Base-by-base conservation (phyloP, 2,329 filamentous ascomycete species). In the Leptographium wingfieldii region DNA sequence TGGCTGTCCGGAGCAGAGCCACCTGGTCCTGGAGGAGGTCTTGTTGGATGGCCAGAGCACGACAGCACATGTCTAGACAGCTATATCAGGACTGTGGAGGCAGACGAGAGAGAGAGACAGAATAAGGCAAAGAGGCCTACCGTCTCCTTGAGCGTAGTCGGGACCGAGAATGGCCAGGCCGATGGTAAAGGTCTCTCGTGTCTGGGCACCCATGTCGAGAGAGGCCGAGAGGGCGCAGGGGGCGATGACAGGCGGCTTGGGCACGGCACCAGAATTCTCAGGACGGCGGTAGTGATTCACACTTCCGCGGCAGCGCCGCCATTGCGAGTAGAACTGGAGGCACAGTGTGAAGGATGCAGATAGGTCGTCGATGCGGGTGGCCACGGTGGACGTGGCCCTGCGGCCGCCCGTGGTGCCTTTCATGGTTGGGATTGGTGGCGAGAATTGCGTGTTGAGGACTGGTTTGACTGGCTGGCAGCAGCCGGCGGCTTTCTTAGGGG, bases 181-280 rank as follows among this genome's bases (percentile, higher is more conserved):
- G 25, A 67, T 66, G 19, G 69, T 67, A 57, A 71, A 74, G 2
- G 68, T 67, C 12, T 73, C 69, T 48, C 67, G 66, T 59, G 73
- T 63, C 40, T 65, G 61, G 43, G 56, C 57, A 25, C 73, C 73
- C 11, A 70, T 64, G 55, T 59, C 63, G 49, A 75, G 65, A 22
- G 73, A 74, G 0, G 69, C 69, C 60, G 68, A 69, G 52, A 73
- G 64, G 16, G 70, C 71, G 61, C 70, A 74, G 16, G 56, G 31
- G 6, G 31, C 31, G 1, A 33, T 10, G 35, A 43, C 40, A 14
- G 22, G 16, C 43, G 40, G n/a, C 4, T 54, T 62, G 64, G 59
- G 69, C 68, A 40, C 70, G 67, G 29, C 66, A 67, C 58, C 65
- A 65, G 61, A 69, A 70, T 73, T 73, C 74, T 25, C 61, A 65